Evolutionary conservation across 2,329 filamentous ascomycete species (phyloP).

Genomic region (Dactylellina parvicollis): DNA sequence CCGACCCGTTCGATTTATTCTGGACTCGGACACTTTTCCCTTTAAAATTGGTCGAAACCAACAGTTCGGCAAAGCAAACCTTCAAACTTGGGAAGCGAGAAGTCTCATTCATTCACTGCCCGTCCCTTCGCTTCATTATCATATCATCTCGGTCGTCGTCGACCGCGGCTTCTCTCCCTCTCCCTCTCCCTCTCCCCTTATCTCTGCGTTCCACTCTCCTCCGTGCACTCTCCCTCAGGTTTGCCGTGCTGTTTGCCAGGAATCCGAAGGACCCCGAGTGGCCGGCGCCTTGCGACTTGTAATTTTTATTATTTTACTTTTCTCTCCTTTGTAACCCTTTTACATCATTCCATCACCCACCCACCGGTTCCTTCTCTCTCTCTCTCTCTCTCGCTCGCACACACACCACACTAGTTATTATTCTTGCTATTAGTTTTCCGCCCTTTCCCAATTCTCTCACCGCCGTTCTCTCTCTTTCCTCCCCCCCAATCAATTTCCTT

Average conservation of each 20-base stretch:
- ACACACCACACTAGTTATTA: background rate
- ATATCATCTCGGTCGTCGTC: conserved; percentile 42
- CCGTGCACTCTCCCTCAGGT: background rate
- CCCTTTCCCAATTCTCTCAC: conserved; percentile 46
- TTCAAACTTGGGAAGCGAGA: conserved; percentile 52
- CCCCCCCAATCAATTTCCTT: conserved; percentile 47
- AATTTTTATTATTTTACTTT: conserved; percentile 32
- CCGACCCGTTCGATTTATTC: conserved; percentile 51
- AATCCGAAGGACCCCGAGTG: conserved; percentile 48
- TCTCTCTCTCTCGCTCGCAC: background rate
- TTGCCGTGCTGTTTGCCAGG: conserved; percentile 24
- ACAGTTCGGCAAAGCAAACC: conserved; percentile 54
- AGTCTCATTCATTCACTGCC: too few species aligned
- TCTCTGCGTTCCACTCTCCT: conserved; percentile 14
- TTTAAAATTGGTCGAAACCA: conserved; percentile 53
- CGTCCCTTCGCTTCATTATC: conserved; percentile 44
- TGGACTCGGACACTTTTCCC: conserved; percentile 54
- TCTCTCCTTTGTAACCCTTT: conserved; percentile 51
- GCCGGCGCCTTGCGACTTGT: conserved; percentile 29
- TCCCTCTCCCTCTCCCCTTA: conserved; percentile 18
- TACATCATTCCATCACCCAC: conserved; percentile 50
- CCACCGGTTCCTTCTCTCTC: background rate
- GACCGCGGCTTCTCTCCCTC: conserved; percentile 29
- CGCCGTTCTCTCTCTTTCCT: conserved; percentile 43
- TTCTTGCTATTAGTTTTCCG: background rate